Base-by-base conservation (phyloP, 164 flowering plant genomes). In the Berberis thunbergii region DNA sequence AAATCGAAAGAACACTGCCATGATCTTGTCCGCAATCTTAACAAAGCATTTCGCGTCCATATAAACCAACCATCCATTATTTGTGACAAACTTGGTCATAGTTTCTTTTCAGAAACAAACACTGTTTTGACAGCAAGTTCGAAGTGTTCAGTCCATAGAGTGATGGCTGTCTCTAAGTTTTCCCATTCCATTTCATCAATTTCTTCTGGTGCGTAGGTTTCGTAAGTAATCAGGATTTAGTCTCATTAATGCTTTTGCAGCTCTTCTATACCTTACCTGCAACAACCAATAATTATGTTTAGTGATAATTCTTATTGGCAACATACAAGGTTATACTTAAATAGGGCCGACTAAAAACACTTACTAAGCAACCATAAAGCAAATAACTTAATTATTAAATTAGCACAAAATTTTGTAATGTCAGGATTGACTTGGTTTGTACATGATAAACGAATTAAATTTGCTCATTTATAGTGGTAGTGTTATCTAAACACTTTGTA, bases 1-100 rank as follows among this genome's bases (percentile, higher is more conserved):
- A 49, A 87, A 87, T 42, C 94, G 76, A 54, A 87, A 85, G 80
- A 87, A 87, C 41, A 85, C 94, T 0, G 90, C 88, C 86, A 85
- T 83, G 75, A 87, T 79, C 64, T 85, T 87, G 70, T 87, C 94
- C 0, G 94, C 76, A 4, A 81, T 83, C 64, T 85, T 87, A 9
- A 74, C 73, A 54, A 87, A 87, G 70, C 94, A 87, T n/a, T 62
- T 85, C 94, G 0, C n/a, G 73, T 70, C 90, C 90, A 87, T 2
- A 85, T 70, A 3, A 59, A n/a, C n/a, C n/a, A 40, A 7, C 84
- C 90, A 1, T 81, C 90, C 84, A 82, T 70, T 59, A 80, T 43
- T 39, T 67, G 66, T 3, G 77, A 76, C 11, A 56, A 6, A 84
- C 80, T 65, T 74, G 75, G 54, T 72, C 84, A 84, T 2, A 87